These are phyloP conservation scores for Elaphomyces granulatus DNA, from an alignment of 495 filamentous ascomycete species.

Conservation along the genomic window DNA sequence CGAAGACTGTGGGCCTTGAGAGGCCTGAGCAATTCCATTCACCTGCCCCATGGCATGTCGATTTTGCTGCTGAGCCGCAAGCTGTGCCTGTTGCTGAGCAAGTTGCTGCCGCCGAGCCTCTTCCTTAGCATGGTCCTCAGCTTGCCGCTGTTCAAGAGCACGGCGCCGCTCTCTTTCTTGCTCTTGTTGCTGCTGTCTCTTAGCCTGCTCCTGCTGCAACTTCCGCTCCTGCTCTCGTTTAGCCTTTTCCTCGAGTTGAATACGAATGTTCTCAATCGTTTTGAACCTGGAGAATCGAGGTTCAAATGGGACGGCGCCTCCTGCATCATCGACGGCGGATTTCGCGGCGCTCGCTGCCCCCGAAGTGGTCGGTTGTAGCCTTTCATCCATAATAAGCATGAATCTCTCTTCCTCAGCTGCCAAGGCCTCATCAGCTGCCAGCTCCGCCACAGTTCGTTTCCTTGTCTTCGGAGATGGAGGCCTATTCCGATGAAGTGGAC, in stretches of 20 bases:
- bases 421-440: conserved; percentile 83
- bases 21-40: conserved; percentile 44
- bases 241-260: conserved; percentile 55
- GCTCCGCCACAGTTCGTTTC: conserved; percentile 86
- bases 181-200: conserved; percentile 32
- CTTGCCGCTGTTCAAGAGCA: conserved; percentile 31
- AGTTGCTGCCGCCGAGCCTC: conserved; percentile 30
- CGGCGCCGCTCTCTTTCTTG: conserved; percentile 31
- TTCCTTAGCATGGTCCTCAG: conserved; percentile 34
- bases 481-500: conserved; percentile 58
- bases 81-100: conserved; percentile 33
- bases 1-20: conserved; percentile 60
- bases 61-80: conserved; percentile 33
- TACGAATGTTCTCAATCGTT: conserved; percentile 69
- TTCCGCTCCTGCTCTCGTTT: conserved; percentile 47
- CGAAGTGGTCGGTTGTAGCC: conserved; percentile 45
- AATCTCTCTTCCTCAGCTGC: conserved; percentile 79
- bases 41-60: conserved; percentile 35
- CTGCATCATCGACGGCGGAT: conserved; percentile 57
- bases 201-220: conserved; percentile 36
- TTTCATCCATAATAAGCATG: conserved; percentile 88
- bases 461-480: conserved; percentile 75
- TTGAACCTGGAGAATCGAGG: conserved; percentile 86
- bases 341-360: conserved; percentile 42
- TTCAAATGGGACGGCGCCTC: conserved; percentile 56